A percentile compares a stretch with the other conserved stretches of the same genome.
Conservation (phyloP, 139 green algal species). For the Volvox africanus region DNA sequence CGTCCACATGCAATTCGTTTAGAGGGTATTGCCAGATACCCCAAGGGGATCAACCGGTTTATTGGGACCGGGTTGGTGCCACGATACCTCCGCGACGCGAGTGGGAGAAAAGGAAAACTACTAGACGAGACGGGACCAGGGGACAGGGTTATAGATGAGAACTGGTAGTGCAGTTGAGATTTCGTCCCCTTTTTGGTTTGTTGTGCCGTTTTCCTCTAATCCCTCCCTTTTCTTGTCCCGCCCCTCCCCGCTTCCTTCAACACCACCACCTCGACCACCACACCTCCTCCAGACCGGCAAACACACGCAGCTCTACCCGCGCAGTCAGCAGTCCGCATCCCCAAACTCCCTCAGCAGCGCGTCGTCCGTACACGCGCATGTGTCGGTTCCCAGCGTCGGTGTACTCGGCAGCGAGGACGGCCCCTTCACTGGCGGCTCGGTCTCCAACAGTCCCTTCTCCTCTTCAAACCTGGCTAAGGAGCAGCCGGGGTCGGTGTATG, state of each 20-base stretch:
- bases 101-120: too few relatives aligned
- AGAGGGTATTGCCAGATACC: too few relatives aligned
- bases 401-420: not conserved
- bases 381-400: not conserved
- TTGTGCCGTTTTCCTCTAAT: too few relatives aligned
- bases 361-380: not conserved
- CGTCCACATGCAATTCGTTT: too few relatives aligned
- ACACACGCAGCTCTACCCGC: slow-evolving; percentile 38
- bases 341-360: not conserved
- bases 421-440: not conserved
- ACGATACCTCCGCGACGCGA: too few relatives aligned
- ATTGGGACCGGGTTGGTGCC: too few relatives aligned
- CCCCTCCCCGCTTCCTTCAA: not conserved
- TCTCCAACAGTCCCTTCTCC: not conserved
- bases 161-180: too few relatives aligned
- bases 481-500: slow-evolving; percentile 82
- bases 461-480: not conserved
- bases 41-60: too few relatives aligned
- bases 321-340: not conserved
- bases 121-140: too few relatives aligned
- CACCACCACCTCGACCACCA: not conserved
- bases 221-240: not conserved
- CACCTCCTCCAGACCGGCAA: slow-evolving; percentile 30
- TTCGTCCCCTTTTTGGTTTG: too few relatives aligned
- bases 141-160: too few relatives aligned